Base-by-base conservation (phyloP, 208 protist genomes). In the Crithidia thermophila region DNA sequence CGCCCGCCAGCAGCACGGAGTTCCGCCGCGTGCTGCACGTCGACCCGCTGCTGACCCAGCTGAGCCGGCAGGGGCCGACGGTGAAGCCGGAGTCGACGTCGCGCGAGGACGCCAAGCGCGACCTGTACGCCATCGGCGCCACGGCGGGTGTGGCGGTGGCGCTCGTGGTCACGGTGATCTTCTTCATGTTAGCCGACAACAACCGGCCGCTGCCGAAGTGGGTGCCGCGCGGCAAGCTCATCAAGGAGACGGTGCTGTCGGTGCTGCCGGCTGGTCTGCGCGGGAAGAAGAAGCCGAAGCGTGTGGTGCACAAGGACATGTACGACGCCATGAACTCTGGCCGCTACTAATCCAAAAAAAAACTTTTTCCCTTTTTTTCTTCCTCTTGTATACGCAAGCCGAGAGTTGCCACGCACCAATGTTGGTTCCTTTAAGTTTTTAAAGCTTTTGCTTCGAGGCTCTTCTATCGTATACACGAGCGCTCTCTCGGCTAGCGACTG, bases 271-370 rank as follows among this genome's bases (percentile, higher is more conserved):
- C 68, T 10, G 81, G 84, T 45, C 55, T 87, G 72, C 72, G 73
- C 20, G 58, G 57, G 0, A 73, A 72, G 43, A 84, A 83, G 53
- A 88, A 87, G 72, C 31, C 21, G 61, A 90, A 89, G 67, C 75
- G 23, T 2, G 56, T 84, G 13, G 71, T 77, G 14, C 88, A 94
- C 67, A 86, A 77, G 61, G 85, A 91, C 52, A 90, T 94, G 88
- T 94, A 94, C 75, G 88, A 90, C 46, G 88, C 88, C 43, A 94
- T 94, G 85, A 86, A 75, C 45, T 94, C 88, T 4, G 88, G 87
- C 46, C 64, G 63, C 57, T 93, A 93, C 59, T 90, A 77, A 58
- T 21, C 16, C 6, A 25, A 56, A 40, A 21, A 36, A 43, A n/a
- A 13, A 45, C 2, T 20, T 10, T 37, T 18, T 58, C 45, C 36